These are phyloP conservation scores for Yamadazyma sp. DNA, from an alignment of 1,139 yeast genomes.

Conservation along the genomic window DNA sequence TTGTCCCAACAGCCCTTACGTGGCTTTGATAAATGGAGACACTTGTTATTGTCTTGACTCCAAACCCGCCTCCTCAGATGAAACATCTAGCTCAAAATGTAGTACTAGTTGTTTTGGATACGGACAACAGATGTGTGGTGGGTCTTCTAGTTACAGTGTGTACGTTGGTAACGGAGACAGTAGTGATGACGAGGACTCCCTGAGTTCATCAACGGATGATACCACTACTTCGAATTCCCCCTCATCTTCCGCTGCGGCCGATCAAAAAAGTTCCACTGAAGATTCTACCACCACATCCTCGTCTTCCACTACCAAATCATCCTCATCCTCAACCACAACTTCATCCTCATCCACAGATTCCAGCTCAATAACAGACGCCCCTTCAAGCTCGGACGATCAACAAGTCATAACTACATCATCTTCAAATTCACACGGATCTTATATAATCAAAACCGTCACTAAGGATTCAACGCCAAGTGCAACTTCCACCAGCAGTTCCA, in stretches of 20 bases:
- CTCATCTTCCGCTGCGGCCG: slow-evolving; percentile 17
- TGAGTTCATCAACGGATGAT: slow-evolving; percentile 24
- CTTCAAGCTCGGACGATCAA: slow-evolving; percentile 6
- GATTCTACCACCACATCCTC: slow-evolving; percentile 13
- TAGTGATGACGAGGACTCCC: slow-evolving; percentile 8
- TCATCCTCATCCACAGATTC: slow-evolving; percentile 12
- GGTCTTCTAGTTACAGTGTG: slow-evolving; percentile 42
- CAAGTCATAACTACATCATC: slow-evolving; percentile 17
- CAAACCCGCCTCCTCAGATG: slow-evolving; percentile 44
- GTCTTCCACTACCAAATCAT: slow-evolving; percentile 25
- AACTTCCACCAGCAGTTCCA: slow-evolving; percentile 13
- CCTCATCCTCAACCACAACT: slow-evolving; percentile 24
- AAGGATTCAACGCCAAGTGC: slow-evolving; percentile 14
- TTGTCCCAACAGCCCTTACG: slow-evolving; percentile 53
- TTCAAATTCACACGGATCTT: slow-evolving; percentile 16
- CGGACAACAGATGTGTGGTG: slow-evolving; percentile 57
- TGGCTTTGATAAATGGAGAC: slow-evolving; percentile 59
- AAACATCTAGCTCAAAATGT: slow-evolving; percentile 35
- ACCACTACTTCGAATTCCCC: slow-evolving; percentile 26
- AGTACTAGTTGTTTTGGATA: slow-evolving; percentile 51
- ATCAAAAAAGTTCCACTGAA: slow-evolving; percentile 9
- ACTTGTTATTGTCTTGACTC: slow-evolving; percentile 66
- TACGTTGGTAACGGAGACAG: slow-evolving; percentile 29
- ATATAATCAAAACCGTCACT: slow-evolving; percentile 22
- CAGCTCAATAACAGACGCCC: slow-evolving; percentile 7